Base-by-base conservation (phyloP, 257 asterid genomes). In the Petunia secreta region DNA sequence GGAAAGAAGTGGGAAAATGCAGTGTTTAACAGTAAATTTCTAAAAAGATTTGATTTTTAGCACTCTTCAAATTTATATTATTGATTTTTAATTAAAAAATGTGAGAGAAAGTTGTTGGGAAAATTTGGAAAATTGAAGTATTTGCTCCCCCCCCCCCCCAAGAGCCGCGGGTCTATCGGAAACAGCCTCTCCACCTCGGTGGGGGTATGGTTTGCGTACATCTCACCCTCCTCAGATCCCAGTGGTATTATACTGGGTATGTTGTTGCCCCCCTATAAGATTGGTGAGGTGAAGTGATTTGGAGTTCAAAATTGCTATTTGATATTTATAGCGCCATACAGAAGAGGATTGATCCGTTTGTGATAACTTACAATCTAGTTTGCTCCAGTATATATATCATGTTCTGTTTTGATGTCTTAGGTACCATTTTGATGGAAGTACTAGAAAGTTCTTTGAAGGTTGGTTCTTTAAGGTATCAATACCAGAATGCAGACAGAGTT, bases 391-490 rank as follows among this genome's bases (percentile, higher is more conserved):
- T 52, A 55, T 3, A 55, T 3, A 1, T 55, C 71, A 4, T n/a
- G 1, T 38, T n/a, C 34, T 64, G 14, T 41, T 80, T 39, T 80
- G 63, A 84, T 79, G 76, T 53, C 74, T 64, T 82, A 95, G 99
- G 85, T 95, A 92, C 83, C 99, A 95, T 88, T 95, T 91, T 84
- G 99, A 95, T 90, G 97, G 98, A 84, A 93, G 91, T 36, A 65
- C 91, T 5, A 88, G 99, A 75, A 91, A 83, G 58, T 93, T 95
- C 83, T 95, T 95, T 38, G 99, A 95, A 87, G 99, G 99, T 4
- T 95, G 99, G 99, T 95, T 93, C 84, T 95, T 95, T 84, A 95
- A 91, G 89, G 98, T 95, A 25, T 89, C 98, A 6, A 95, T 95
- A 86, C 98, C 99, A 76, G 99, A 93, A 80, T 88, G 94, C 80